Conservation (phyloP, 2,329 filamentous ascomycete species). For the Neofusicoccum sp. region DNA sequence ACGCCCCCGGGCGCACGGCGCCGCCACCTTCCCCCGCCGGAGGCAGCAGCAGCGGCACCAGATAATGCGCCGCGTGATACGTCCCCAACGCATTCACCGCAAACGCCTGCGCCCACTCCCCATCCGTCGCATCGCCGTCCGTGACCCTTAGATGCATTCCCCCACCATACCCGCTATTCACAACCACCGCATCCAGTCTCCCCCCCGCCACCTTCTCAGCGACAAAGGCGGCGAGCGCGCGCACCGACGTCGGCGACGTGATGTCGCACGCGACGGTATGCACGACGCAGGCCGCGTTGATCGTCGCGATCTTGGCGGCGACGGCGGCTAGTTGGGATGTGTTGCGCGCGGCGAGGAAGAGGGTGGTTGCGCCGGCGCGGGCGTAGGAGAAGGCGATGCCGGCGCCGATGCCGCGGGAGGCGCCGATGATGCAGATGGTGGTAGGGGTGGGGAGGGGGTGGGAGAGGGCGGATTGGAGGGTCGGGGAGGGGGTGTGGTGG, state of each 20-base stretch:
- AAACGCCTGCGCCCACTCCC: conserved; percentile 35
- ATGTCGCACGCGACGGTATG: conserved; percentile 32
- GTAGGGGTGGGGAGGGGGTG: conserved; percentile 15
- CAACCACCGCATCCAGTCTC: neutral
- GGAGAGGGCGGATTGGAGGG: conserved; percentile 48
- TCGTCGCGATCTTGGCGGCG: neutral
- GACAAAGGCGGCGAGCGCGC: neutral
- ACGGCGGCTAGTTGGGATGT: conserved; percentile 31
- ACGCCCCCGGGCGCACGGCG: no score
- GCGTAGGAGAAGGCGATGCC: conserved; percentile 37
- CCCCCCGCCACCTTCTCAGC: neutral
- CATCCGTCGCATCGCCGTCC: conserved; percentile 36
- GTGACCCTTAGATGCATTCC: conserved; percentile 37
- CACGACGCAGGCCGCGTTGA: neutral
- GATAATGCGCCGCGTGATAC: conserved; percentile 40
- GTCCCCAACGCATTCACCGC: conserved; percentile 42
- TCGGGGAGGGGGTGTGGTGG: conserved; percentile 54
- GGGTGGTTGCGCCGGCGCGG: conserved; percentile 40
- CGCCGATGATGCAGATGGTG: conserved; percentile 36
- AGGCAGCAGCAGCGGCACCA: conserved; percentile 33
- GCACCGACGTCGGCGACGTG: conserved; percentile 30
- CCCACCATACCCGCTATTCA: conserved; percentile 33
- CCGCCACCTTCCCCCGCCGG: conserved; percentile 1
- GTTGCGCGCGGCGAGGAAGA: conserved; percentile 47
- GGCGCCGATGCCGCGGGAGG: conserved; percentile 33